A percentile compares a stretch with the other conserved stretches of the same genome.
Evolutionary conservation across 2,329 filamentous ascomycete genomes (phyloP).

Genomic region (Elsinoe batatas): DNA sequence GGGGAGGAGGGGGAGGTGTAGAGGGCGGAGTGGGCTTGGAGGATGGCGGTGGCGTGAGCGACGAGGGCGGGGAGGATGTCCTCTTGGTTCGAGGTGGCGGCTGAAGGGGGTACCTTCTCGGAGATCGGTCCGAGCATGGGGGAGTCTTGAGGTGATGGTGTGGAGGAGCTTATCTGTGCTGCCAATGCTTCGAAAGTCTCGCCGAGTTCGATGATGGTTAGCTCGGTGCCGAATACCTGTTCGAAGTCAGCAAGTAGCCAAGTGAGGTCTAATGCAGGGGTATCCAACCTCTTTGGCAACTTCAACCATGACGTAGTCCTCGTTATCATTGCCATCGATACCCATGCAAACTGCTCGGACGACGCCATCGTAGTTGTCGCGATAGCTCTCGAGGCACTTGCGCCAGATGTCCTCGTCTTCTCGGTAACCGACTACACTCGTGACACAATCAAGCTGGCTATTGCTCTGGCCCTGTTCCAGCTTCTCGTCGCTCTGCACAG

Average conservation of each 20-base stretch:
- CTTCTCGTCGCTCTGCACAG: background rate
- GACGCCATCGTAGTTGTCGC: conserved; percentile 1
- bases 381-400: conserved; percentile 7
- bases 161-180: background rate
- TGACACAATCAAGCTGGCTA: background rate
- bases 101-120: background rate
- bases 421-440: conserved; percentile 1
- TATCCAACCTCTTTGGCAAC: background rate
- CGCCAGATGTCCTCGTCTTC: conserved; percentile 4
- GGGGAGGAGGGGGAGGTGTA: background rate
- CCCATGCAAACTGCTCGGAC: conserved; percentile 2
- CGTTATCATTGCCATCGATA: background rate
- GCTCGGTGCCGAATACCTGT: background rate
- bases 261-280: background rate
- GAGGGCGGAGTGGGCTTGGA: background rate
- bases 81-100: background rate
- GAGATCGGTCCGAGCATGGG: background rate
- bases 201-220: background rate
- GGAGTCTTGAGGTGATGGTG: background rate
- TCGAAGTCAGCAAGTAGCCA: background rate
- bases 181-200: conserved; percentile 1
- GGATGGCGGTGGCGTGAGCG: background rate
- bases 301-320: conserved; percentile 3
- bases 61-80: background rate
- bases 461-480: background rate